Conservation (phyloP, 192 early-diverging fungal genomes). For the Dissophora globulifera region DNA sequence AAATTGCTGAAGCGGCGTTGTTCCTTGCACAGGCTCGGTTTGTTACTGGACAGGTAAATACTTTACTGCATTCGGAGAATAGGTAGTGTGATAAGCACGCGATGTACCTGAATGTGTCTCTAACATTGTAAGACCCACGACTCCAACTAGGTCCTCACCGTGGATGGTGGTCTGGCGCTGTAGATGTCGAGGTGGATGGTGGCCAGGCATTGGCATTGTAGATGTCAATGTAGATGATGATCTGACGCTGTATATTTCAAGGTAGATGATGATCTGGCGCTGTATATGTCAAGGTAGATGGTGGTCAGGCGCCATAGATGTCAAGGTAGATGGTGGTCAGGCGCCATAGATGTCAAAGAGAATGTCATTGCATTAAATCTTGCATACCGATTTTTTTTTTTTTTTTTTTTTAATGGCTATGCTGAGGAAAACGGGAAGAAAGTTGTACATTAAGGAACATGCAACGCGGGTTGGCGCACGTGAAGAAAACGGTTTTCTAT, state of each 20-base stretch:
- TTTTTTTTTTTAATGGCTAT: constrained; percentile 6
- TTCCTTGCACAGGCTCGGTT: constrained; percentile 68
- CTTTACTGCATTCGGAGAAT: neutral
- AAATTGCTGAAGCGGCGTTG: constrained; percentile 68
- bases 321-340: neutral
- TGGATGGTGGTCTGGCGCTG: constrained; percentile 54
- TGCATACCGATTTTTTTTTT: constrained; percentile 5
- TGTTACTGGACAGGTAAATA: constrained; percentile 69
- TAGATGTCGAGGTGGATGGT: constrained; percentile 9
- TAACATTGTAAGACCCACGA: no score
- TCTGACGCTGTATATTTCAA: no score
- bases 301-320: no score
- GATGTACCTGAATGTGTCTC: no score
- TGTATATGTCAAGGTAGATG: no score
- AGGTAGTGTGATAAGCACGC: no score
- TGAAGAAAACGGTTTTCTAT: neutral
- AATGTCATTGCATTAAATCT: neutral
- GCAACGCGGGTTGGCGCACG: neutral
- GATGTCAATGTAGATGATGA: no score
- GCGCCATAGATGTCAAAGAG: neutral
- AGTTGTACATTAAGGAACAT: constrained; percentile 16
- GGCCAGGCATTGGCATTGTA: no score
- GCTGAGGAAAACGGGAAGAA: neutral
- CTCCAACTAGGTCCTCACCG: constrained; percentile 47
- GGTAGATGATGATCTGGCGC: no score